Base-by-base conservation (phyloP, 495 filamentous ascomycete genomes). In the Penicillium pulvis region DNA sequence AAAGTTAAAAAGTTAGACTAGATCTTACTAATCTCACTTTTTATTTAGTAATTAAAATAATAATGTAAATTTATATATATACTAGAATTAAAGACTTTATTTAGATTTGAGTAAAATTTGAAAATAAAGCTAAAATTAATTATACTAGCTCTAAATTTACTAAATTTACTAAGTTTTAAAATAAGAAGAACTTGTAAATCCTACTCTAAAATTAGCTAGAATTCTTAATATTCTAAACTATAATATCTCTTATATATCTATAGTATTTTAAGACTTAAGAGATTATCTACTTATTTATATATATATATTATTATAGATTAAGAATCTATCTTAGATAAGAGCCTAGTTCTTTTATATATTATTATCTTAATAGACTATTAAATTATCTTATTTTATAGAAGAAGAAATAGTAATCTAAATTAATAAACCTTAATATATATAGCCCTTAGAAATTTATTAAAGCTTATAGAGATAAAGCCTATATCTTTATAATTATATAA, bases 51-150 rank as follows among this genome's bases (percentile, higher is more conserved):
- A 24, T 47, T 24, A 7, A 3, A 23, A 20, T 24, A 2, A 23
- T 47, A 47, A 20, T 20, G 24, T 19, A 23, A 23, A 1, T 47
- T 6, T 47, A 47, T 28, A 28, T 28, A 0, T 47, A 47, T 47
- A 47, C 6, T 47, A 20, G n/a, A 20, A 47, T 16, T 47, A 20
- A 20, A 2, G 23, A 41, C 36, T 47, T 19, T 47, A 28, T 28
- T 3, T 28, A 28, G 28, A 3, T 28, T 3, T 28, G 4, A 19
- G 5, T 47, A 47, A 5, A 47, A 5, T 47, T 26, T 16, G 7
- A 47, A 24, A 47, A 23, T 47, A 47, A 6, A 47, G 44, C 23
- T 47, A 47, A 47, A 20, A 11, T 50, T 26, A 50, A 50, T 50
- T 50, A 26, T 47, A 47, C 24, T 47, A 47, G 36, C n/a, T 41